Evolutionary conservation across 257 asterid genomes (phyloP).

Genomic region (Solanum sejunctum): DNA sequence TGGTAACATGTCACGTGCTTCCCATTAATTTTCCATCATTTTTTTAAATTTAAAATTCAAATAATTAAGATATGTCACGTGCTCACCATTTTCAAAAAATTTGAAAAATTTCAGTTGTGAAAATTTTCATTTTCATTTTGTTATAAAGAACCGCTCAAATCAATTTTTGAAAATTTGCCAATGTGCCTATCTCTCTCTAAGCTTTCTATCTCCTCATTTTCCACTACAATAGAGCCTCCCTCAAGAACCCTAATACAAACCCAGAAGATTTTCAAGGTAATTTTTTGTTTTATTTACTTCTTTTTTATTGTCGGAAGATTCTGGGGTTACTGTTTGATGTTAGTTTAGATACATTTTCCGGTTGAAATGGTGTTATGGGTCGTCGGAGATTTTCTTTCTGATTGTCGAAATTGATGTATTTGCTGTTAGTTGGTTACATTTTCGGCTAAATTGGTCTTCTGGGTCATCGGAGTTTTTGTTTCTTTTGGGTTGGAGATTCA

Average conservation of each 20-base stretch:
- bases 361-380: background rate
- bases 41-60: background rate
- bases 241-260: background rate
- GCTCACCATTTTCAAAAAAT: background rate
- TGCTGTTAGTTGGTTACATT: background rate
- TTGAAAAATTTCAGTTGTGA: background rate
- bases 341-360: background rate
- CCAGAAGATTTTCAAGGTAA: constrained; percentile 5
- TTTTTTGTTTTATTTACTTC: background rate
- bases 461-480: background rate
- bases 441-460: background rate
- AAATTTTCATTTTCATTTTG: background rate
- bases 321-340: background rate
- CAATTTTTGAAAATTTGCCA: constrained; percentile 36
- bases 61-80: background rate
- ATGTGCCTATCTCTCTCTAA: constrained; percentile 16
- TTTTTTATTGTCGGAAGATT: background rate
- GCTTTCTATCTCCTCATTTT: background rate
- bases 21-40: background rate
- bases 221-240: background rate
- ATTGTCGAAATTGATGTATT: background rate
- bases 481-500: background rate
- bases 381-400: background rate
- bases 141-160: constrained; percentile 42
- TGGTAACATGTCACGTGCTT: background rate